Conservation (phyloP, 176 grass and related monocot genomes). For the Guadua angustifolia region DNA sequence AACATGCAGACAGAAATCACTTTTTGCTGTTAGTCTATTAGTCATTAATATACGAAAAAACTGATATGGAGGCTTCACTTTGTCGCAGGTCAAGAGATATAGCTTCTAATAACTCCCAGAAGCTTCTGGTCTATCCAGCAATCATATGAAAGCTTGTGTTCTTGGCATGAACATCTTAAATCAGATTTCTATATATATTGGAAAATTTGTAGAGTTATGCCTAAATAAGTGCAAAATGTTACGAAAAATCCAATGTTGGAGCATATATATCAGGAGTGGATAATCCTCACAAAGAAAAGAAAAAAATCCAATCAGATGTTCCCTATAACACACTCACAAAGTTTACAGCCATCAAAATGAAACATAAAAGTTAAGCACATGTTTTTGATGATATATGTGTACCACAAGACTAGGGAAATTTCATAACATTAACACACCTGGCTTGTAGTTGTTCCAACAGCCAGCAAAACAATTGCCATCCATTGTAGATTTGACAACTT, state of each 20-base stretch:
- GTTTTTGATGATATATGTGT: neutral
- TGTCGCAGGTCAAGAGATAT: neutral
- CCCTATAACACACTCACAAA: slow-evolving; percentile 3
- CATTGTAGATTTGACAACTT: slow-evolving; percentile 88
- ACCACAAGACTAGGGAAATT: neutral
- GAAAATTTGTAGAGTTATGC: neutral
- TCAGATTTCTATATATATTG: neutral
- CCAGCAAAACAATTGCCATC: slow-evolving; percentile 87
- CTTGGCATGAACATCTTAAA: neutral
- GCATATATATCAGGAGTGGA: neutral
- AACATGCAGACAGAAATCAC: neutral
- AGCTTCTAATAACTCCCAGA: neutral
- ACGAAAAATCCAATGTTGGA: neutral
- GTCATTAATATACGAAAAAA: neutral
- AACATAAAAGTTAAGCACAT: slow-evolving; percentile 10
- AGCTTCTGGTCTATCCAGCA: neutral
- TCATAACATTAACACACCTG: slow-evolving; percentile 59
- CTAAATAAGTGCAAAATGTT: neutral
- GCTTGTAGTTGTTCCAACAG: slow-evolving; percentile 94
- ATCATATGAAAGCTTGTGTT: neutral
- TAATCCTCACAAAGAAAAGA: neutral
- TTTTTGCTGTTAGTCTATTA: slow-evolving; percentile 8
- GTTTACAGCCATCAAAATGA: neutral
- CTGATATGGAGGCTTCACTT: neutral
- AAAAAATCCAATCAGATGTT: neutral